Conservation (phyloP, 352 stramenopile species). For the Globisporangium spiculum region DNA sequence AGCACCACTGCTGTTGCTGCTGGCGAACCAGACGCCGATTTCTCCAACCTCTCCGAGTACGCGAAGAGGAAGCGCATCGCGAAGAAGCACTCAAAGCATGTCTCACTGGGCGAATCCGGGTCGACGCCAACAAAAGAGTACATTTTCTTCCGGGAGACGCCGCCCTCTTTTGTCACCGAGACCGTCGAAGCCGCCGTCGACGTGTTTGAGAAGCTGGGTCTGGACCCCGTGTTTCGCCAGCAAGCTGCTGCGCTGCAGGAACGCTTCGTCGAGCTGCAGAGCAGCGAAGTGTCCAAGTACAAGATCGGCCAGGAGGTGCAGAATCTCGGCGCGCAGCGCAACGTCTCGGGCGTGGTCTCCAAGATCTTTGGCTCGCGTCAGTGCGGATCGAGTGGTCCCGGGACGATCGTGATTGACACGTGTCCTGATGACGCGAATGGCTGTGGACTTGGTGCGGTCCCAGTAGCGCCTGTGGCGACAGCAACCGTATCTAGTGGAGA, state of each 20-base stretch:
- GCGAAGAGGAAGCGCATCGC: slow-evolving; percentile 46
- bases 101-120: slow-evolving; percentile 52
- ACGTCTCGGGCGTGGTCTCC: slow-evolving; percentile 57
- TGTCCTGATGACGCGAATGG: slow-evolving; percentile 17
- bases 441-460: background rate
- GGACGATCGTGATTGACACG: slow-evolving; percentile 75
- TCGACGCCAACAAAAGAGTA: slow-evolving; percentile 77
- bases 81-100: slow-evolving; percentile 47
- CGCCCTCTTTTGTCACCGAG: slow-evolving; percentile 76
- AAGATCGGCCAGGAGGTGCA: slow-evolving; percentile 50
- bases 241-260: slow-evolving; percentile 29
- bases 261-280: slow-evolving; percentile 74
- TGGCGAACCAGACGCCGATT: slow-evolving; percentile 8
- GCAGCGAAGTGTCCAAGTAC: slow-evolving; percentile 82
- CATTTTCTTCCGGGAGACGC: slow-evolving; percentile 81
- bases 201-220: slow-evolving; percentile 45
- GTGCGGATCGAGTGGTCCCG: slow-evolving; percentile 61
- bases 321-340: slow-evolving; percentile 43
- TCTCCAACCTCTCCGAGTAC: slow-evolving; percentile 44
- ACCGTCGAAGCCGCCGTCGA: slow-evolving; percentile 60
- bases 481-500: background rate
- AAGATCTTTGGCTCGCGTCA: slow-evolving; percentile 72
- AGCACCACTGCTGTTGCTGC: background rate
- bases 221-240: slow-evolving; percentile 41
- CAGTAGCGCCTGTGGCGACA: background rate